Percentiles rank a stretch among this genome's conserved stretches.
These are phyloP conservation scores for Kuraishia cidri DNA, from an alignment of 805 yeast genomes.

Conservation along the genomic window DNA sequence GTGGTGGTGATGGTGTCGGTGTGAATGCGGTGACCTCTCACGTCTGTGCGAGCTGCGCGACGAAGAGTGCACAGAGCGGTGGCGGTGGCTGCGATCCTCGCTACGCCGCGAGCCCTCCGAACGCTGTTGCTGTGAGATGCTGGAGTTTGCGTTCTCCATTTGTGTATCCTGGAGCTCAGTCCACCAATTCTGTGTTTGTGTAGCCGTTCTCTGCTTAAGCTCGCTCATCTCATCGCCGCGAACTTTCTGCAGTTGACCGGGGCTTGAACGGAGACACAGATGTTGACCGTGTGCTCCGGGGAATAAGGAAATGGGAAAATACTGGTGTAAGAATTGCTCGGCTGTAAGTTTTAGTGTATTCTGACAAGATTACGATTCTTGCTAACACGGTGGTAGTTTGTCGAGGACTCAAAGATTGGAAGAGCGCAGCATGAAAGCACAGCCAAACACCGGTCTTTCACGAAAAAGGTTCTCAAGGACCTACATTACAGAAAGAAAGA, in stretches of 20 bases:
- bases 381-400: background rate
- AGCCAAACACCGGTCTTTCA: background rate
- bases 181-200: background rate
- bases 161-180: background rate
- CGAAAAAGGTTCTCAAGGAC: constrained; percentile 1
- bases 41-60: too few species aligned
- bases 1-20: too few species aligned
- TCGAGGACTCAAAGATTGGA: constrained; percentile 3
- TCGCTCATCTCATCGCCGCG: too few species aligned
- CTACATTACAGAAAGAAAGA: constrained; percentile 1
- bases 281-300: background rate
- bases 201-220: too few species aligned
- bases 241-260: too few species aligned
- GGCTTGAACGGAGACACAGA: too few species aligned
- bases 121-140: background rate
- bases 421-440: constrained; percentile 3
- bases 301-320: constrained; percentile 14
- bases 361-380: background rate
- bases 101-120: too few species aligned
- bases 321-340: constrained; percentile 28
- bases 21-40: too few species aligned
- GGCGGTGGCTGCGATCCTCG: too few species aligned
- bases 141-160: background rate
- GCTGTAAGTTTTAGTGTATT: constrained; percentile 14
- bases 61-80: too few species aligned